Conservation (phyloP, 345 rosid species). For the Gossypium arboreum region DNA sequence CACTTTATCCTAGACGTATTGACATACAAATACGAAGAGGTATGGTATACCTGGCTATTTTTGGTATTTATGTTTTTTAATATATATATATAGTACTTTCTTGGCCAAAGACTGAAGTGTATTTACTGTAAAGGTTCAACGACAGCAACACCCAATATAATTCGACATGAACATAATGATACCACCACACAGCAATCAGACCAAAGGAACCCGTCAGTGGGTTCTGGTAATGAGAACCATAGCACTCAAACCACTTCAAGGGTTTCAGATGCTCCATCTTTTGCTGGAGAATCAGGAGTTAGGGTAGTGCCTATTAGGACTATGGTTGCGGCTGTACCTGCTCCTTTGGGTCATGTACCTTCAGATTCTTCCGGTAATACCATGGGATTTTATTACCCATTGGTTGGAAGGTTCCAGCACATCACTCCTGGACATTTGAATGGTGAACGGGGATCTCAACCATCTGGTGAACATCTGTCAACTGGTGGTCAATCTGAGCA, state of each 20-base stretch:
- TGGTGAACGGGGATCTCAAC: conserved; percentile 36
- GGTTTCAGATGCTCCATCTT: conserved; percentile 32
- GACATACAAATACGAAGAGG: conserved; percentile 82
- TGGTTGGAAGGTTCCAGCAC: conserved; percentile 45
- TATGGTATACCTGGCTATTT: conserved; percentile 18
- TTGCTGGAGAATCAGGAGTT: conserved; percentile 48
- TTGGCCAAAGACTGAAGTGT: not conserved
- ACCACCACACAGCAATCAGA: conserved; percentile 36
- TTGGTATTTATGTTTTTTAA: not conserved
- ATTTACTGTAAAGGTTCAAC: conserved; percentile 38
- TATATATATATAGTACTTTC: not conserved
- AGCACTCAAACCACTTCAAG: conserved; percentile 35
- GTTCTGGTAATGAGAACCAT: conserved; percentile 30
- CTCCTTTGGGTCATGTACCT: conserved; percentile 42
- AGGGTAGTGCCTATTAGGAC: conserved; percentile 64
- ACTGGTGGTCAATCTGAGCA: conserved; percentile 36
- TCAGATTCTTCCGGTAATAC: conserved; percentile 51
- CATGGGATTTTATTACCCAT: conserved; percentile 21
- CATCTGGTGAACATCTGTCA: conserved; percentile 32
- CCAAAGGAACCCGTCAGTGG: conserved; percentile 28
- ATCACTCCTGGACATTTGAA: conserved; percentile 35
- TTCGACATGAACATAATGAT: conserved; percentile 37
- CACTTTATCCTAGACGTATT: conserved; percentile 66
- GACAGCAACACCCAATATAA: conserved; percentile 30
- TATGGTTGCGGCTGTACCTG: conserved; percentile 59